phyloP scores from a whole-genome alignment of 768 basidiomycete genomes.

The Hemileccinum rubropunctum region DNA sequence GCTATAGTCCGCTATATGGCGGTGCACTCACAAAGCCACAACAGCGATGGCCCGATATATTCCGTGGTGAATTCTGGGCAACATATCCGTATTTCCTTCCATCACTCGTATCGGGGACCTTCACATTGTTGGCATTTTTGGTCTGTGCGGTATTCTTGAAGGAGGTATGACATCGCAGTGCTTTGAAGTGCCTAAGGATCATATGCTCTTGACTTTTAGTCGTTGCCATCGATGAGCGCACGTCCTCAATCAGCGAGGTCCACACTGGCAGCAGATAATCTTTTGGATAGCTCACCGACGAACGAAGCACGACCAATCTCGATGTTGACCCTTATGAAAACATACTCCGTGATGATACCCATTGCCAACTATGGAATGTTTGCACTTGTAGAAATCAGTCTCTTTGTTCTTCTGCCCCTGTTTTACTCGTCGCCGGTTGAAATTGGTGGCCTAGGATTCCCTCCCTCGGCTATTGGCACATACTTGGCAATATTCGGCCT shows the following conservation, averaged over 20 bases:
- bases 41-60: constrained; percentile 51
- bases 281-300: not conserved
- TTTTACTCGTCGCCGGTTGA: constrained; percentile 42
- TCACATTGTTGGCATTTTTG: constrained; percentile 13
- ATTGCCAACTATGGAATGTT: constrained; percentile 41
- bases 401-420: constrained; percentile 42
- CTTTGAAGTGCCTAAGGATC: not conserved
- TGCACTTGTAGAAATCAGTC: constrained; percentile 40
- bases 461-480: constrained; percentile 40
- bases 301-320: constrained; percentile 11
- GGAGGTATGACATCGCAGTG: constrained; percentile 25
- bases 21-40: constrained; percentile 52
- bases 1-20: constrained; percentile 52
- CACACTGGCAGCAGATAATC: not conserved
- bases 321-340: constrained; percentile 34
- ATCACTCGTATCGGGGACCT: constrained; percentile 21
- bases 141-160: constrained; percentile 25
- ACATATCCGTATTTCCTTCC: constrained; percentile 39
- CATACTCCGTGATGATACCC: constrained; percentile 37
- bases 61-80: constrained; percentile 34
- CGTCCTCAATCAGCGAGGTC: not conserved
- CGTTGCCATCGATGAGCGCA: constrained; percentile 16
- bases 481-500: constrained; percentile 40
- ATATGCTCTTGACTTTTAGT: constrained; percentile 9
- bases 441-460: constrained; percentile 42